A percentile compares a stretch with the other conserved stretches of the same genome.
These are phyloP conservation scores for Harringtonia lauricola DNA, from an alignment of 2,329 filamentous ascomycete species.

Conservation along the genomic window DNA sequence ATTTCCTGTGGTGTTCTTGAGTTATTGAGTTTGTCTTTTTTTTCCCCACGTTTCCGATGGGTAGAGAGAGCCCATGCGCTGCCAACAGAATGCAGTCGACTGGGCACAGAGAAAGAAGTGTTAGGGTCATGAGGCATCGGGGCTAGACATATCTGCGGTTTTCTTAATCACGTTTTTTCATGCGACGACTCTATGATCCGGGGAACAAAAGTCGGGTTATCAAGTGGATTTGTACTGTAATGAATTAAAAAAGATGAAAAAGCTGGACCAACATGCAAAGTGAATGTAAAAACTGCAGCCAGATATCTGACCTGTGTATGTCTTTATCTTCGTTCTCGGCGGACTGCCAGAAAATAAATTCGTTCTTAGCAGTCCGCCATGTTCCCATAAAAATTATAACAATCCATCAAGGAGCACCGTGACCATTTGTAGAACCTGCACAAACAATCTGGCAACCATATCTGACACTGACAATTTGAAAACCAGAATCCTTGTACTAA, in stretches of 20 bases:
- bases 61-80: slow-evolving; percentile 9
- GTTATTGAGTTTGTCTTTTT: slow-evolving; percentile 7
- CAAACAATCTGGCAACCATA: no score
- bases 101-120: no score
- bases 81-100: slow-evolving; percentile 12
- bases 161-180: slow-evolving; percentile 3
- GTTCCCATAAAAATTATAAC: no score
- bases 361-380: no score
- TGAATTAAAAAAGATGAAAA: slow-evolving; percentile 9
- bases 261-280: background rate
- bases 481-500: no score
- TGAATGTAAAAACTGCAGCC: background rate
- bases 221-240: slow-evolving; percentile 8
- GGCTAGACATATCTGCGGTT: slow-evolving; percentile 7
- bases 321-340: no score
- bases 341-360: no score
- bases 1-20: background rate
- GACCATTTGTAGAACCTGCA: no score
- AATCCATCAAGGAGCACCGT: no score
- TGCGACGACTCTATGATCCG: slow-evolving; percentile 8
- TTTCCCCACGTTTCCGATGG: slow-evolving; percentile 1
- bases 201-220: slow-evolving; percentile 7
- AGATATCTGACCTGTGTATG: no score
- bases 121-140: slow-evolving; percentile 3
- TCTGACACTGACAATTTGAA: no score